Base-by-base conservation (phyloP, 768 basidiomycete genomes). In the Hydnomerulius pinastri region DNA sequence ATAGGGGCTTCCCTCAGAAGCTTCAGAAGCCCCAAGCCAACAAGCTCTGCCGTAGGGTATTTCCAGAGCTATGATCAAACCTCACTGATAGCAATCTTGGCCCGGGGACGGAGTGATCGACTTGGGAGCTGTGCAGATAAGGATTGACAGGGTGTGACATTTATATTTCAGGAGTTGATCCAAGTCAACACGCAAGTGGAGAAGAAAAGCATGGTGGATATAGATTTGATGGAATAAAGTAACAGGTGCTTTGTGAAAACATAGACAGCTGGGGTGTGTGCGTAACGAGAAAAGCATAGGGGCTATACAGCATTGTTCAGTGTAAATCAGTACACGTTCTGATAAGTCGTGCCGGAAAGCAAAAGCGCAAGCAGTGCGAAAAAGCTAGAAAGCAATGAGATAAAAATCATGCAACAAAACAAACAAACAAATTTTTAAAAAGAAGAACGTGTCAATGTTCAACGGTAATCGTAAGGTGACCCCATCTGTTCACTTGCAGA, bases 401-500 rank as follows among this genome's bases (percentile, higher is more conserved):
- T 23, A 38, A 48, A 33, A 51, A 20, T 40, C n/a, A 20, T 43
- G 49, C 18, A n/a, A 43, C 9, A 41, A 46, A 38, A 43, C 25
- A 32, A 40, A 33, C 33, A 15, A 53, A 44, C n/a, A 39, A 20
- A 3, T 11, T 48, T 20, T 2, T 2, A 47, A 7, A 30, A 37
- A 29, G 33, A 40, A 32, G 27, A 33, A 23, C 27, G 12, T 28
- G 20, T 48, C 39, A 50, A 29, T 13, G 44, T 45, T 58, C 48
- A 66, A 65, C 71, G 67, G 68, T 78, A 79, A 51, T 58, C 71
- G 55, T 79, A 78, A 39, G 67, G 69, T 46, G 73, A 76, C 17
- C 64, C 74, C 47, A 67, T 69, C 52, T 76, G 74, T 41, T 80
- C 74, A 53, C 66, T 70, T 38, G 66, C 71, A 10, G 82, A 86